Base-by-base conservation (phyloP, 805 yeast species). In the Spathaspora girioi region DNA sequence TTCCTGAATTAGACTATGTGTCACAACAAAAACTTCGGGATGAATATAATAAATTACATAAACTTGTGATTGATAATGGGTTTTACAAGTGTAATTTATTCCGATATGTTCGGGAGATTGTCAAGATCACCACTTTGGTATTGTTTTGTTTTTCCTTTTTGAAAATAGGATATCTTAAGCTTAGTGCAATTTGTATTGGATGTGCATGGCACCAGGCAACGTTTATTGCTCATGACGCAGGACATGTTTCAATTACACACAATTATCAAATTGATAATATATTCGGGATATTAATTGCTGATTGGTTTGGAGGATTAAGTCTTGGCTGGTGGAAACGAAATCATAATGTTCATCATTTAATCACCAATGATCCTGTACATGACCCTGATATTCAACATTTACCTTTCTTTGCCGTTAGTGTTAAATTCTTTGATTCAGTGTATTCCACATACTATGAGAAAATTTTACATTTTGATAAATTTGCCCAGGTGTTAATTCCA, bases 261-360 rank as follows among this genome's bases (percentile, higher is more conserved):
- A 75, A 87, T 59, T 90, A 86, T 67, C 86, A 84, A 57, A 45
- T 81, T 9, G 97, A 90, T 66, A 90, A 86, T 62, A 64, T 86
- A 17, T 75, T 88, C 51, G 96, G 96, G 1, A 81, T 84, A 66
- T 47, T 81, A 1, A 73, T 90, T 47, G 96, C 96, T 1, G 82
- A 88, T 55, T 90, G 78, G 73, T 68, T 83, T 48, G 97, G 97
- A n/a, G 97, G 97, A 0, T 74, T 90, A 42, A 87, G 96, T 45
- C 63, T 89, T 18, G 96, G 96, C 1, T 90, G 97, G 97, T 90
- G 97, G 97, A 91, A 90, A 60, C 76, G 92, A 48, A 90, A 88
- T 67, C 97, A 90, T 68, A 90, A 90, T 64, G 96, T 90, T n/a
- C 97, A 90, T 67, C 97, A 90, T 65, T 70, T 90, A 48, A 78